A percentile compares a stretch with the other conserved stretches of the same genome.
phyloP scores from a whole-genome alignment of 192 early-diverging fungal genomes.

The Coemansia asiatica region DNA sequence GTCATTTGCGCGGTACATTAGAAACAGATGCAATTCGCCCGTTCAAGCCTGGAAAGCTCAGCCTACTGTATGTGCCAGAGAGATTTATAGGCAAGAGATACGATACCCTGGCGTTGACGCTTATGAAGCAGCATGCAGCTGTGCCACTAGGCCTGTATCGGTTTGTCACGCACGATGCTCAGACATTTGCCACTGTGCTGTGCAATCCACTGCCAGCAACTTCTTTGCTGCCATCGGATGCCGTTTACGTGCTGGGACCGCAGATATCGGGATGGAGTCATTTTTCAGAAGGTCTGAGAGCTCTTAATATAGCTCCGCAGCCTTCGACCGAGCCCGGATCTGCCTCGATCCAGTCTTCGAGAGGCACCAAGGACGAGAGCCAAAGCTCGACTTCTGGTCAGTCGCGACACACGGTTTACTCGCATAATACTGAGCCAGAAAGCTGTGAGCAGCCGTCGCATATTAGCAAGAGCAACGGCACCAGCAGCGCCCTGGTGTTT shows the following conservation, averaged over 20 bases:
- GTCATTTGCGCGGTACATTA: slow-evolving; percentile 15
- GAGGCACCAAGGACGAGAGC: background rate
- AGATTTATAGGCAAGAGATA: slow-evolving; percentile 40
- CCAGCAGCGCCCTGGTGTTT: background rate
- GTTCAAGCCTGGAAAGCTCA: slow-evolving; percentile 19
- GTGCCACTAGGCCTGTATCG: slow-evolving; percentile 51
- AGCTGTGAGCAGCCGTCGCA: background rate
- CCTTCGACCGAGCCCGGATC: background rate
- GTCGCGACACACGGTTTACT: slow-evolving; percentile 50
- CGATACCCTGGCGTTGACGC: slow-evolving; percentile 39
- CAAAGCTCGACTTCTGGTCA: slow-evolving; percentile 17
- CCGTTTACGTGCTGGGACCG: slow-evolving; percentile 48
- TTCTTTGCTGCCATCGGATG: slow-evolving; percentile 21
- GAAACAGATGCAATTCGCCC: slow-evolving; percentile 16
- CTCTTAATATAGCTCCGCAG: background rate
- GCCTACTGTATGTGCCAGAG: slow-evolving; percentile 29
- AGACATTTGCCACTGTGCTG: slow-evolving; percentile 45
- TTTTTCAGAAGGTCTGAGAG: slow-evolving; percentile 19
- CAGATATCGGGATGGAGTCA: slow-evolving; percentile 35
- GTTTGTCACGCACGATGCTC: slow-evolving; percentile 28
- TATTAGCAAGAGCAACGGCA: background rate
- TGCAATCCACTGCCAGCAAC: slow-evolving; percentile 43
- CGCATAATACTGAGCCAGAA: slow-evolving; percentile 30
- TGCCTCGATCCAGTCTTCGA: background rate
- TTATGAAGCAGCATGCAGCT: slow-evolving; percentile 45